phyloP scores from a whole-genome alignment of 768 basidiomycete genomes.

The Tremella yokohamensis region DNA sequence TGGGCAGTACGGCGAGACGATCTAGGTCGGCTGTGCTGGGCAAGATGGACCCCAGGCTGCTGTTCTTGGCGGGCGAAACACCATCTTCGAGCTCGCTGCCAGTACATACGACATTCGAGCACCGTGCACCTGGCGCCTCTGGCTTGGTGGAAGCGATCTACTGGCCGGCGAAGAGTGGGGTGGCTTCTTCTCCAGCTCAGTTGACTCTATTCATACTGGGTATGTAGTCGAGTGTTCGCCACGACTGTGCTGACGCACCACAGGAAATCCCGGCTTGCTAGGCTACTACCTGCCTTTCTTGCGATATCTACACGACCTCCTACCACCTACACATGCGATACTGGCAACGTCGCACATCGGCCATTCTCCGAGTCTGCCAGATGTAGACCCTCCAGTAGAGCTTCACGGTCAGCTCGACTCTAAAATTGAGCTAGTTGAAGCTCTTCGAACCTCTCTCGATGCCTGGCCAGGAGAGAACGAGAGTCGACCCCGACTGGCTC shows the following conservation, averaged over 20 bases:
- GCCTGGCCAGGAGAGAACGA: conserved; percentile 23
- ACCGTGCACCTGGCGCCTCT: neutral
- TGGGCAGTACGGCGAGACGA: too few relatives aligned
- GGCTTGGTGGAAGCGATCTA: conserved; percentile 12
- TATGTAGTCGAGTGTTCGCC: conserved; percentile 3
- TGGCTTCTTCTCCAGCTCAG: conserved; percentile 18
- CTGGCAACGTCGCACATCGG: conserved; percentile 57
- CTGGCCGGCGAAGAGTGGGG: conserved; percentile 24
- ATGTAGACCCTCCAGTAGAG: conserved; percentile 40
- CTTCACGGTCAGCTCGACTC: conserved; percentile 60
- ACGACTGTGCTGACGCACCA: neutral
- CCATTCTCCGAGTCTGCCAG: conserved; percentile 57
- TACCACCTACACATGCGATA: conserved; percentile 60
- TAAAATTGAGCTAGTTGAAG: conserved; percentile 59
- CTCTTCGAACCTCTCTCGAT: conserved; percentile 21
- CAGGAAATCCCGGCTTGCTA: conserved; percentile 62
- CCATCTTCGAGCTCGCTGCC: neutral
- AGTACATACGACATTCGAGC: neutral
- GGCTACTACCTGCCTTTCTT: conserved; percentile 69
- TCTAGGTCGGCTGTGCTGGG: too few relatives aligned
- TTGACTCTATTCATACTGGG: conserved; percentile 39
- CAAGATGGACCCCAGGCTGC: too few relatives aligned
- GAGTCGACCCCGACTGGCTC: conserved; percentile 18
- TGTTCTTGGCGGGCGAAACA: too few relatives aligned
- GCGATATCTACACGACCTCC: conserved; percentile 56